Evolutionary conservation across 116 monocot genomes (phyloP).

Genomic region (Iris pallida): DNA sequence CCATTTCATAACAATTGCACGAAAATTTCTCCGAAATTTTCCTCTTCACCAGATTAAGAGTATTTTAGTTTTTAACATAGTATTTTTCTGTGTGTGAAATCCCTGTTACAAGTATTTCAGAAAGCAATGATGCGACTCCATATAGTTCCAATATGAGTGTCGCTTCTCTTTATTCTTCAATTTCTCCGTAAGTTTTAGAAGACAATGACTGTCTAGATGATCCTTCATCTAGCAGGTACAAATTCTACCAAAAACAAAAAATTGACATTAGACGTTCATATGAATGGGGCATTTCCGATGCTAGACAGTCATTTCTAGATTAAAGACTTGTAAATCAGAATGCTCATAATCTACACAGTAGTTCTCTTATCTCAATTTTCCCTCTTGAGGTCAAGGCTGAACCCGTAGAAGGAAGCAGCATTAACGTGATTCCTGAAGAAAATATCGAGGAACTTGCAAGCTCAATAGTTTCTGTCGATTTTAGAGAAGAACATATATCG

Average conservation of each 20-base stretch:
- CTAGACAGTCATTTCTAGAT: background rate
- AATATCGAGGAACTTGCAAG: conserved; percentile 3
- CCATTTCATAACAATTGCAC: too few species aligned
- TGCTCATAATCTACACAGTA: conserved; percentile 9
- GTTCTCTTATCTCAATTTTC: background rate
- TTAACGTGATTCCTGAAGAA: background rate
- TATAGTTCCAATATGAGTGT: too few species aligned
- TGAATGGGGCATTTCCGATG: background rate
- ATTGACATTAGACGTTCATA: background rate
- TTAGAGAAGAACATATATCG: too few species aligned
- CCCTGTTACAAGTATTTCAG: too few species aligned
- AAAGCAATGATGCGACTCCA: too few species aligned
- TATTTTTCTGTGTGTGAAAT: too few species aligned
- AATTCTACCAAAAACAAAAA: conserved; percentile 8
- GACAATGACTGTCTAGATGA: background rate
- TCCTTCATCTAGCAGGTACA: conserved; percentile 2
- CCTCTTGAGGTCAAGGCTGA: conserved; percentile 10
- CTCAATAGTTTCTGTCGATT: background rate
- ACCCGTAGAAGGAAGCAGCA: conserved; percentile 8
- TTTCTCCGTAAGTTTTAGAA: too few species aligned
- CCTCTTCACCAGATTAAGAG: too few species aligned
- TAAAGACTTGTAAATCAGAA: background rate
- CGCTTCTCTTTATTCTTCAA: too few species aligned
- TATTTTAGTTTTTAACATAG: too few species aligned
- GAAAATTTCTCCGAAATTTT: too few species aligned